Conservation (phyloP, 1,139 yeast species). For the Yamadazyma atlantica region DNA sequence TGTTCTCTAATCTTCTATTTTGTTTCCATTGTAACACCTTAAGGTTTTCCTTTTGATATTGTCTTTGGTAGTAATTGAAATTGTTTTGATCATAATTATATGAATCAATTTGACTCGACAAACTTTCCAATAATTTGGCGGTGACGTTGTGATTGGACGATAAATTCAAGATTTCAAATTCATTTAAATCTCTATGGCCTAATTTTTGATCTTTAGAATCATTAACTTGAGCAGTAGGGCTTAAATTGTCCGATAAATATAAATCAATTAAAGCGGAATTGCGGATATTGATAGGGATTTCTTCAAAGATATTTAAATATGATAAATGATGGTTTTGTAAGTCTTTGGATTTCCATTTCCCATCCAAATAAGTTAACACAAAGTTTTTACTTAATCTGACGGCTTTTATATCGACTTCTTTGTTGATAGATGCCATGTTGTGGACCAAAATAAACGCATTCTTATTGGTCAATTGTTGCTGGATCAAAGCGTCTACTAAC, state of each 20-base stretch:
- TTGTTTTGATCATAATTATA: slow-evolving; percentile 80
- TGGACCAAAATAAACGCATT: slow-evolving; percentile 70
- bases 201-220: slow-evolving; percentile 2
- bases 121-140: slow-evolving; percentile 59
- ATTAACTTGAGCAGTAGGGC: background rate
- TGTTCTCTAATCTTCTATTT: slow-evolving; percentile 67
- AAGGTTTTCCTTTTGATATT: slow-evolving; percentile 65
- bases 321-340: slow-evolving; percentile 61
- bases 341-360: slow-evolving; percentile 66
- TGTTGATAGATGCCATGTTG: slow-evolving; percentile 69
- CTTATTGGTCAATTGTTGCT: slow-evolving; percentile 62
- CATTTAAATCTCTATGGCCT: slow-evolving; percentile 14
- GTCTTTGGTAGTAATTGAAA: slow-evolving; percentile 82
- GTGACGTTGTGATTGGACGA: slow-evolving; percentile 46
- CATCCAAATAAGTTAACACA: slow-evolving; percentile 54
- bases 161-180: slow-evolving; percentile 42
- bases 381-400: slow-evolving; percentile 67
- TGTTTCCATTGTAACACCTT: slow-evolving; percentile 77
- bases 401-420: slow-evolving; percentile 66
- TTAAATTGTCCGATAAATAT: slow-evolving; percentile 27
- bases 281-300: slow-evolving; percentile 63
- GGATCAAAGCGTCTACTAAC: slow-evolving; percentile 65
- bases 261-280: slow-evolving; percentile 50
- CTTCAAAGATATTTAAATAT: slow-evolving; percentile 71
- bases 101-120: slow-evolving; percentile 74